phyloP scores from a whole-genome alignment of 1,139 yeast species.

The Pneumocystis sp. region DNA sequence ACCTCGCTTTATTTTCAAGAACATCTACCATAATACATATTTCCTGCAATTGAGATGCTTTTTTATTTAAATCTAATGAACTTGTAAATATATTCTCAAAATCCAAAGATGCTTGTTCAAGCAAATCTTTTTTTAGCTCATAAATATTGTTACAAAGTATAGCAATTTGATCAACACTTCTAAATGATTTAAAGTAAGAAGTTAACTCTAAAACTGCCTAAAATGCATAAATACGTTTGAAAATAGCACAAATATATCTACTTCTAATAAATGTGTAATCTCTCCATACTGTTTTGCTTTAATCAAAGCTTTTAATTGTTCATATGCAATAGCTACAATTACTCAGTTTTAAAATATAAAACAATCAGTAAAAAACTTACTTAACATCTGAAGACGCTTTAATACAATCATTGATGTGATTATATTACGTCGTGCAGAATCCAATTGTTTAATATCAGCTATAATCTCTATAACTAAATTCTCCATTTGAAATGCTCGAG shows the following conservation, averaged over 20 bases:
- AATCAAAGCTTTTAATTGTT: constrained; percentile 40
- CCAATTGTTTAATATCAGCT: constrained; percentile 59
- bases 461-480: constrained; percentile 35
- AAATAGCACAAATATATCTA: background rate
- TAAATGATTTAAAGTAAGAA: constrained; percentile 62
- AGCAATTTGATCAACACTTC: constrained; percentile 72
- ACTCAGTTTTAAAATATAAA: background rate
- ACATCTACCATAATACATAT: constrained; percentile 65
- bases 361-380: background rate
- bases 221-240: constrained; percentile 38
- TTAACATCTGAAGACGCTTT: constrained; percentile 71
- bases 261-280: constrained; percentile 1
- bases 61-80: constrained; percentile 15
- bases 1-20: constrained; percentile 38
- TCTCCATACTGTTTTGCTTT: constrained; percentile 43
- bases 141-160: constrained; percentile 47
- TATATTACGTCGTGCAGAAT: constrained; percentile 66
- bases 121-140: constrained; percentile 47
- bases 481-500: constrained; percentile 28
- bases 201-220: constrained; percentile 69
- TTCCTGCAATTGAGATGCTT: constrained; percentile 28
- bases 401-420: constrained; percentile 73
- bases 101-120: constrained; percentile 61
- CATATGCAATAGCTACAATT: constrained; percentile 46
- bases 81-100: constrained; percentile 38